A percentile compares a stretch with the other conserved stretches of the same genome.
Evolutionary conservation across 495 filamentous ascomycete species (phyloP).

Genomic region (Penicillium dipodomyicola): DNA sequence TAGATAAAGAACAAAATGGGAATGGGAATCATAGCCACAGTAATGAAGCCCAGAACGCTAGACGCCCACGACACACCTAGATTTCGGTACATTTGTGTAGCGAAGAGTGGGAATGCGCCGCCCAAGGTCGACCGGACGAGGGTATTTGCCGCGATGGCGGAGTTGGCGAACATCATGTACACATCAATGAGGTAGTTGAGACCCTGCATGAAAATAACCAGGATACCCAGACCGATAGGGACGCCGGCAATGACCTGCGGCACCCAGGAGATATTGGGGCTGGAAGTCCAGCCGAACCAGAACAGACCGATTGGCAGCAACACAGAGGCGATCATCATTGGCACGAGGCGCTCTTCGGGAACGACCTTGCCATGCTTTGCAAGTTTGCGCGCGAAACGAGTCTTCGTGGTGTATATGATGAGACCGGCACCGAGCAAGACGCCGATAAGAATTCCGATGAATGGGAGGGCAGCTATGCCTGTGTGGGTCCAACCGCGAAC

Average conservation of each 20-base stretch:
- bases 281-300: constrained; percentile 63
- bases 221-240: constrained; percentile 53
- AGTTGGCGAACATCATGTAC: constrained; percentile 59
- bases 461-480: constrained; percentile 55
- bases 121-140: constrained; percentile 61
- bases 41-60: constrained; percentile 63
- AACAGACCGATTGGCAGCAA: constrained; percentile 59
- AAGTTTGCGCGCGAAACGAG: constrained; percentile 50
- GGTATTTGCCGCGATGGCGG: constrained; percentile 66
- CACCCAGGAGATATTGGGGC: constrained; percentile 42
- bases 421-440: constrained; percentile 47
- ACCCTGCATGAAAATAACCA: constrained; percentile 57
- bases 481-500: constrained; percentile 49
- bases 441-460: constrained; percentile 58
- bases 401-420: constrained; percentile 52
- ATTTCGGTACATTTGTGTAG: constrained; percentile 58
- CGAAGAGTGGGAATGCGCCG: constrained; percentile 65
- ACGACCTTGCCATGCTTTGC: constrained; percentile 47
- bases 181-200: constrained; percentile 65
- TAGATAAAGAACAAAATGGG: constrained; percentile 70
- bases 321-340: constrained; percentile 55
- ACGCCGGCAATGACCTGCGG: constrained; percentile 51
- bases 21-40: constrained; percentile 62
- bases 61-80: constrained; percentile 65
- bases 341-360: constrained; percentile 58